These are phyloP conservation scores for Laguncularia racemosa DNA, from an alignment of 345 rosid species.

Conservation along the genomic window DNA sequence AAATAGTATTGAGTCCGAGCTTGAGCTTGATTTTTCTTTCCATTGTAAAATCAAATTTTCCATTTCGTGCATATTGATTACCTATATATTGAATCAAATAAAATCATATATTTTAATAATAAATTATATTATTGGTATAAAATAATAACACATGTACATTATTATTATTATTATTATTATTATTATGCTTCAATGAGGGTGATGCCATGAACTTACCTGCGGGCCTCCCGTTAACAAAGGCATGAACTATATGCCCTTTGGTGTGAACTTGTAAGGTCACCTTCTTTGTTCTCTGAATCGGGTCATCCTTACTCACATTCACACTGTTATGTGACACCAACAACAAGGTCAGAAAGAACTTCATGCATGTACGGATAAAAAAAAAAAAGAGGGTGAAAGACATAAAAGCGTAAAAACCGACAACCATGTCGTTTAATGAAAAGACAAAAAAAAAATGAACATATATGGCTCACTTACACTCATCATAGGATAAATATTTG, in stretches of 20 bases:
- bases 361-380: too few relatives aligned
- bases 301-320: conserved; percentile 8
- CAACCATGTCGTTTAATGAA: too few relatives aligned
- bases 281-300: conserved; percentile 2
- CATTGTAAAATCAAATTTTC: conserved; percentile 10
- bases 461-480: too few relatives aligned
- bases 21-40: conserved; percentile 17
- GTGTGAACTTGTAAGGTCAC: conserved; percentile 25
- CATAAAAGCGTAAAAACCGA: too few relatives aligned
- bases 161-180: too few relatives aligned
- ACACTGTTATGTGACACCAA: conserved; percentile 10
- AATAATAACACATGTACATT: too few relatives aligned
- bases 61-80: conserved; percentile 6
- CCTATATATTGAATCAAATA: neutral
- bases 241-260: conserved; percentile 31
- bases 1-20: conserved; percentile 18
- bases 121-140: neutral
- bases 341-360: neutral
- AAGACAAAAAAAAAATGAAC: too few relatives aligned
- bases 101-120: neutral
- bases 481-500: too few relatives aligned
- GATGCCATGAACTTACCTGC: conserved; percentile 16
- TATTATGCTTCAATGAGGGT: too few relatives aligned
- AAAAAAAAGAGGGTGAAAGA: too few relatives aligned
- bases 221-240: conserved; percentile 26